phyloP scores from a whole-genome alignment of 1,284 basidiomycete genomes.

The Ganoderma sinense region DNA sequence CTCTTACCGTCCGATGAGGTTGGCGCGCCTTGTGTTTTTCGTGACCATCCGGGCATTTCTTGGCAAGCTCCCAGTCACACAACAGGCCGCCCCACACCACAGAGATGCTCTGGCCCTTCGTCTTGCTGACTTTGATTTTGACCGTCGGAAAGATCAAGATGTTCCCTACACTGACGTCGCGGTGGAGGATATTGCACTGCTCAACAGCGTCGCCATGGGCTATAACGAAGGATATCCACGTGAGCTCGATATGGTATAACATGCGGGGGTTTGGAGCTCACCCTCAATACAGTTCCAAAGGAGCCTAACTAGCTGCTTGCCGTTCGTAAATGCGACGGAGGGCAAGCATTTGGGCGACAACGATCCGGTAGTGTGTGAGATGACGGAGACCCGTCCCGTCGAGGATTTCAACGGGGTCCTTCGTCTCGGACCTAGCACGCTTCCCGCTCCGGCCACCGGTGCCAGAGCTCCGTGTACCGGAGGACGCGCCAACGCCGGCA shows the following conservation, averaged over 20 bases:
- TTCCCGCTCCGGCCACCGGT: neutral
- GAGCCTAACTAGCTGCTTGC: slow-evolving; percentile 5
- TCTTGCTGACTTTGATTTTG: neutral
- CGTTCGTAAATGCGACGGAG: neutral
- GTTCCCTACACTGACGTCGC: slow-evolving; percentile 25
- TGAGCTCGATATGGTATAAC: too few relatives aligned
- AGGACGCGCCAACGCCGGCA: neutral
- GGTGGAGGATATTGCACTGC: slow-evolving; percentile 3
- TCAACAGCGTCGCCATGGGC: slow-evolving; percentile 11
- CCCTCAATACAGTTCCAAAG: slow-evolving; percentile 3
- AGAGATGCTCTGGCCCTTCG: neutral
- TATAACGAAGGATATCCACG: neutral
- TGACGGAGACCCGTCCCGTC: slow-evolving; percentile 4
- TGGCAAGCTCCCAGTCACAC: slow-evolving; percentile 22
- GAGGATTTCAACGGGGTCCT: neutral
- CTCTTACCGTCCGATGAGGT: slow-evolving; percentile 4
- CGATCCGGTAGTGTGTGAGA: slow-evolving; percentile 17
- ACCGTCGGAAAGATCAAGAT: slow-evolving; percentile 18
- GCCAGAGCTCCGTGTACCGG: neutral
- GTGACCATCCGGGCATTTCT: neutral
- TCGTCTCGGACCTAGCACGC: neutral
- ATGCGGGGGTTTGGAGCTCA: neutral
- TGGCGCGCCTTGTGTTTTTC: neutral
- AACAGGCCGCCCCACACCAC: slow-evolving; percentile 12
- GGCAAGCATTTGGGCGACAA: slow-evolving; percentile 15